Evolutionary conservation across 2,329 filamentous ascomycete genomes (phyloP).

Genomic region (Phoma sp.): DNA sequence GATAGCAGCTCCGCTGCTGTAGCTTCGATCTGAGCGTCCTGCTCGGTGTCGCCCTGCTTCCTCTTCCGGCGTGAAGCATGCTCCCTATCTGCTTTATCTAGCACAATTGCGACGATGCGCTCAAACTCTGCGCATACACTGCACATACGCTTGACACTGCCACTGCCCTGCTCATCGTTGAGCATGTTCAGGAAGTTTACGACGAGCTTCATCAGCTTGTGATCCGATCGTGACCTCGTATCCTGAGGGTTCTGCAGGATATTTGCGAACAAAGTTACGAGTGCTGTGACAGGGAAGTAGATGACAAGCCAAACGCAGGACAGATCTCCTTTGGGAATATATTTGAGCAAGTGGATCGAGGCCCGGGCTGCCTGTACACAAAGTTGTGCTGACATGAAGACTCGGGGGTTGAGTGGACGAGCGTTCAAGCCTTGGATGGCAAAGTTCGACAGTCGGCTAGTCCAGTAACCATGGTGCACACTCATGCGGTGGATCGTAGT

Average conservation of each 20-base stretch:
- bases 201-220: conserved; percentile 89
- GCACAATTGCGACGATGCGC: conserved; percentile 85
- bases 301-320: conserved; percentile 95
- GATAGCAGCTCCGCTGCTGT: conserved; percentile 46
- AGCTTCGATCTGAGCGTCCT: conserved; percentile 47
- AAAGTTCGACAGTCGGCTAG: conserved; percentile 89
- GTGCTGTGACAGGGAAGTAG: conserved; percentile 94
- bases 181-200: conserved; percentile 91
- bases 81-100: conserved; percentile 91
- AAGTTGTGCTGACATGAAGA: conserved; percentile 91
- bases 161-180: conserved; percentile 86
- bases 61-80: conserved; percentile 80
- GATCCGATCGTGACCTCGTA: conserved; percentile 83
- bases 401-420: conserved; percentile 85
- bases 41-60: conserved; percentile 68
- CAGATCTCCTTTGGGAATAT: conserved; percentile 93
- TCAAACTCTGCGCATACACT: conserved; percentile 96
- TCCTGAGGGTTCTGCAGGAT: conserved; percentile 95
- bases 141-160: conserved; percentile 91
- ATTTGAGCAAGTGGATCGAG: conserved; percentile 92
- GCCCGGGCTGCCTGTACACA: conserved; percentile 92
- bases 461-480: conserved; percentile 98
- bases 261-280: conserved; percentile 95
- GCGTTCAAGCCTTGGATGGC: conserved; percentile 94
- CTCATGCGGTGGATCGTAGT: conserved; percentile 99